These are phyloP conservation scores for Malassezia equina DNA, from an alignment of 1,284 basidiomycete species.

Conservation along the genomic window DNA sequence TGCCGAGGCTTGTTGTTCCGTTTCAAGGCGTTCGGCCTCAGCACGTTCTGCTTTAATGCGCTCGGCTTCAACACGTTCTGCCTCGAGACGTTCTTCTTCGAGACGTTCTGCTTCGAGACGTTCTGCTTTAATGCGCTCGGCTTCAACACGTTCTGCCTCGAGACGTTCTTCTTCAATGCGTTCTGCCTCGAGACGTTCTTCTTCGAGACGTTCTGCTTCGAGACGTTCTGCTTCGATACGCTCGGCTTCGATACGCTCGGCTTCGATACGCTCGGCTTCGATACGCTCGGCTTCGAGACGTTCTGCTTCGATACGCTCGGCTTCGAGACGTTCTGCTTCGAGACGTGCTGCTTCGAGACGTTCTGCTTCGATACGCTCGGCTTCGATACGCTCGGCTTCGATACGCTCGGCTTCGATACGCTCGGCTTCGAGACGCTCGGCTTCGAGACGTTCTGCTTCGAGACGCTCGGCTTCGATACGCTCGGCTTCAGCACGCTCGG, in stretches of 20 bases:
- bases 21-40: background rate
- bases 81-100: background rate
- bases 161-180: background rate
- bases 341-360: background rate
- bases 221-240: background rate
- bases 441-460: too few species aligned
- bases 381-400: background rate
- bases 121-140: background rate
- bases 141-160: background rate
- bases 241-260: background rate
- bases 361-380: background rate
- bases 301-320: background rate
- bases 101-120: background rate
- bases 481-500: too few species aligned
- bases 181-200: background rate
- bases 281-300: background rate
- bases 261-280: background rate
- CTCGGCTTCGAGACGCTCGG: background rate
- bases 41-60: background rate
- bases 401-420: background rate
- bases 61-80: background rate
- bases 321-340: background rate
- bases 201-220: background rate
- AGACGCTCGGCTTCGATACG: too few species aligned
- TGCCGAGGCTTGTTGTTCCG: background rate